Evolutionary conservation across 2,329 filamentous ascomycete genomes (phyloP).

Genomic region (Pseudogymnoascus sp.): DNA sequence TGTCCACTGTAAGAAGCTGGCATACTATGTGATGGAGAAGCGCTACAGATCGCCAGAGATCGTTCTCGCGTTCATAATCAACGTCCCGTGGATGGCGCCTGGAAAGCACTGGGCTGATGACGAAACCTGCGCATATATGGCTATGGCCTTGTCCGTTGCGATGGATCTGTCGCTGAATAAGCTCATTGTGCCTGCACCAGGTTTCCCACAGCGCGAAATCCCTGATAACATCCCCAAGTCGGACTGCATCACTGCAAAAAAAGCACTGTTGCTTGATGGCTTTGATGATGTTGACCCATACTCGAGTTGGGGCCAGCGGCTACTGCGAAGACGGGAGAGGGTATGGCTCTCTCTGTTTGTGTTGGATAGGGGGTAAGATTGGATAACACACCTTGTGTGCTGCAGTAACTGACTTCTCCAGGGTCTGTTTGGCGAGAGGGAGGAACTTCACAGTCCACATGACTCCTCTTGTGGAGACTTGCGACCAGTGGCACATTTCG

Average conservation of each 20-base stretch:
- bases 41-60: constrained; percentile 65
- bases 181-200: constrained; percentile 48
- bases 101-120: constrained; percentile 61
- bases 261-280: constrained; percentile 58
- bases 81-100: constrained; percentile 67
- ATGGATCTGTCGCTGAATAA: constrained; percentile 64
- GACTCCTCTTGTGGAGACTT: constrained; percentile 56
- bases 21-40: constrained; percentile 50
- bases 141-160: constrained; percentile 60
- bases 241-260: constrained; percentile 59
- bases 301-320: constrained; percentile 50
- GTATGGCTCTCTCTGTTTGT: constrained; percentile 67
- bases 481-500: constrained; percentile 60
- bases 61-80: constrained; percentile 65
- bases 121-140: constrained; percentile 63
- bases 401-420: constrained; percentile 22
- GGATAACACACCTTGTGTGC: neutral
- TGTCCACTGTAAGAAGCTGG: constrained; percentile 54
- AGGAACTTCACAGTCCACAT: constrained; percentile 60
- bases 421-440: constrained; percentile 61
- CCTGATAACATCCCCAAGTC: constrained; percentile 47
- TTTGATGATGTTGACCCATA: constrained; percentile 53
- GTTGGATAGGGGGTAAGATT: constrained; percentile 53
- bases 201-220: constrained; percentile 36
- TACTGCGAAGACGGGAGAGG: constrained; percentile 57